Base-by-base conservation (phyloP, 768 basidiomycete genomes). In the Infundibulicybe gibba region DNA sequence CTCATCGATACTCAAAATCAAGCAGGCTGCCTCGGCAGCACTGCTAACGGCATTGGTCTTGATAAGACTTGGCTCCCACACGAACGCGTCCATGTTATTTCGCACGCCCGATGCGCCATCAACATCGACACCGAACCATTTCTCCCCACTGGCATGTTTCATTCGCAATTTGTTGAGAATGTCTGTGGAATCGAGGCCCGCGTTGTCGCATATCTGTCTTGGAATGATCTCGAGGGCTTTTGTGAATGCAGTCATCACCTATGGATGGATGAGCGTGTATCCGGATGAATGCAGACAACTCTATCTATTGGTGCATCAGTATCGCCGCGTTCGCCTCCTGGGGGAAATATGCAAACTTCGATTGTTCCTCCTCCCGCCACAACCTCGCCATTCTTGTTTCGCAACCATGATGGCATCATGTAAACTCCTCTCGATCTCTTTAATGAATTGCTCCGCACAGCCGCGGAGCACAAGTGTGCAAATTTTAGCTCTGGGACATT, bases 361-460 rank as follows among this genome's bases (percentile, higher is more conserved):
- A 90, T 87, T 12, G 97, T 97, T 51, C 97, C 97, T 41, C 97
- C 97, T 32, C 97, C 97, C 9, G 97, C 97, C 32, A 99, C 97
- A 43, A 99, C 86, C 45, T 95, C 90, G 35, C 91, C 93, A 61
- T 94, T 98, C 61, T 86, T 87, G 79, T 69, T 97, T 97, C 38
- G 98, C 97, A n/a, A 99, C 94, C 94, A 98, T 98, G 58, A 98
- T 92, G 2, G 95, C 94, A 61, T 99, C 97, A 61, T 99, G 95
- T 55, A 99, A 68, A 80, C 91, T 94, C 47, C 97, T 74, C 66
- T 98, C 95, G 6, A 98, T 94, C 66, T 98, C 97, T 61, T 93
- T 92, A 51, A 98, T 98, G 67, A 99, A 98, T 64, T 99, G 97
- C 60, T 98, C 94, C 0, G 97, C 97, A 21, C 97, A 97, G 49